phyloP scores from a whole-genome alignment of 139 green algal genomes.

The Chlamydomonas sp. region DNA sequence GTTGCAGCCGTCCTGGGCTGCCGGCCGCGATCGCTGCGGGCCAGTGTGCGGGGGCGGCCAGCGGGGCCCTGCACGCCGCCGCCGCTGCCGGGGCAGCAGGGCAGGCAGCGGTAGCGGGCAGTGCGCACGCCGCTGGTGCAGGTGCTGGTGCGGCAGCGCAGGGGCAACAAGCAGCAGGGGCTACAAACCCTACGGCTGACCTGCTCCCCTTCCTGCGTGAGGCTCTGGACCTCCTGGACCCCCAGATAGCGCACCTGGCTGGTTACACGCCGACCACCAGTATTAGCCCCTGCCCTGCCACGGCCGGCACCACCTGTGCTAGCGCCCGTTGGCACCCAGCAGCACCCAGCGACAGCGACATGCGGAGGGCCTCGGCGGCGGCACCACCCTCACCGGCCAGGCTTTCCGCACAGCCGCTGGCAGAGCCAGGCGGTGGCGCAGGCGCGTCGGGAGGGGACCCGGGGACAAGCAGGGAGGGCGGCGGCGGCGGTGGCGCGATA shows the following conservation, averaged over 20 bases:
- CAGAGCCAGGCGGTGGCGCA: neutral
- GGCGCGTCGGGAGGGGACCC: neutral
- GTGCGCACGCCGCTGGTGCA: neutral
- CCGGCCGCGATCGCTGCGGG: slow-evolving; percentile 10
- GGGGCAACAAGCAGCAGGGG: too few species aligned
- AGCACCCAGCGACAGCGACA: too few species aligned
- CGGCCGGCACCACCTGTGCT: too few species aligned
- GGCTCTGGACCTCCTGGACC: slow-evolving; percentile 1
- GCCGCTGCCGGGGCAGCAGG: neutral
- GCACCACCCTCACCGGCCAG: too few species aligned
- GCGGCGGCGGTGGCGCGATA: neutral
- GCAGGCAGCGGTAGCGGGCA: neutral
- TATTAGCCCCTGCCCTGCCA: too few species aligned
- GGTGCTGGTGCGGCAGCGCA: neutral
- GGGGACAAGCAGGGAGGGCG: neutral
- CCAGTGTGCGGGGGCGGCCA: neutral
- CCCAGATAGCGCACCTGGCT: neutral
- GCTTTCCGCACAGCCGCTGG: too few species aligned
- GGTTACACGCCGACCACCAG: too few species aligned
- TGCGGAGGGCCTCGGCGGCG: too few species aligned
- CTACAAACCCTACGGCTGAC: neutral
- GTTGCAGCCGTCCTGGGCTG: slow-evolving; percentile 29
- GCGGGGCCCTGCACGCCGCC: neutral
- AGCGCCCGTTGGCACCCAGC: too few species aligned
- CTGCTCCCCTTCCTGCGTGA: slow-evolving; percentile 12